Conservation (phyloP, 163 green algal genomes). For the Botryococcus braunii region DNA sequence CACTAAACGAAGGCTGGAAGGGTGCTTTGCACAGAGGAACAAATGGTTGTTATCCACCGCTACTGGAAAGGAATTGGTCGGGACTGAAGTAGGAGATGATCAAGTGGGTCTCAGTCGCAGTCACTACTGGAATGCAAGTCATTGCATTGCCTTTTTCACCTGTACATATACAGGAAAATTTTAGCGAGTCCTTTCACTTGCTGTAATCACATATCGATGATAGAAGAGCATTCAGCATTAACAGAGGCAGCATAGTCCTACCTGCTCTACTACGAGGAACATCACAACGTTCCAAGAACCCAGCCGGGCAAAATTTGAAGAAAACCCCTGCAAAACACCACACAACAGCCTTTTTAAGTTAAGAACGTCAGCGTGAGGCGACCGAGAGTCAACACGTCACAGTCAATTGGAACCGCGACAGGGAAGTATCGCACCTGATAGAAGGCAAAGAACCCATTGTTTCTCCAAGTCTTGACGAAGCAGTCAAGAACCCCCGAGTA, state of each 20-base stretch:
- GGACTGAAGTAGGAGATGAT: too few relatives aligned
- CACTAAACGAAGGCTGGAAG: too few relatives aligned
- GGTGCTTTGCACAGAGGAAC: too few relatives aligned
- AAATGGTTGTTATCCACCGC: too few relatives aligned
- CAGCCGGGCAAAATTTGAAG: slow-evolving; percentile 76
- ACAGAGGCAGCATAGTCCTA: slow-evolving; percentile 14
- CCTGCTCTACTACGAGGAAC: slow-evolving; percentile 93
- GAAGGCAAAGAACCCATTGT: slow-evolving; percentile 82
- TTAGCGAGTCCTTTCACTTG: not conserved
- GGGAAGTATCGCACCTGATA: slow-evolving; percentile 62
- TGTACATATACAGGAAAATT: not conserved
- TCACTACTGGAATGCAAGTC: not conserved
- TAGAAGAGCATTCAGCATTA: not conserved
- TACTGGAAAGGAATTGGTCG: too few relatives aligned
- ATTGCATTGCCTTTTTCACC: not conserved
- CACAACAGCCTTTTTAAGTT: too few relatives aligned
- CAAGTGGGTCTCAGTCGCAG: not conserved
- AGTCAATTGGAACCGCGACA: not conserved
- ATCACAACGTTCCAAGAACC: slow-evolving; percentile 90
- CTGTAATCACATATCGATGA: not conserved
- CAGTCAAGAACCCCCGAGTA: slow-evolving; percentile 88
- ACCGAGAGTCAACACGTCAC: too few relatives aligned
- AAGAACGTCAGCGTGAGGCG: too few relatives aligned
- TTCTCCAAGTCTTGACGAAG: slow-evolving; percentile 85
- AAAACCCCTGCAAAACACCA: too few relatives aligned